Percentiles rank a stretch among this genome's conserved stretches.
These are phyloP conservation scores for Amauroascus niger DNA, from an alignment of 2,329 filamentous ascomycete genomes.

Conservation along the genomic window DNA sequence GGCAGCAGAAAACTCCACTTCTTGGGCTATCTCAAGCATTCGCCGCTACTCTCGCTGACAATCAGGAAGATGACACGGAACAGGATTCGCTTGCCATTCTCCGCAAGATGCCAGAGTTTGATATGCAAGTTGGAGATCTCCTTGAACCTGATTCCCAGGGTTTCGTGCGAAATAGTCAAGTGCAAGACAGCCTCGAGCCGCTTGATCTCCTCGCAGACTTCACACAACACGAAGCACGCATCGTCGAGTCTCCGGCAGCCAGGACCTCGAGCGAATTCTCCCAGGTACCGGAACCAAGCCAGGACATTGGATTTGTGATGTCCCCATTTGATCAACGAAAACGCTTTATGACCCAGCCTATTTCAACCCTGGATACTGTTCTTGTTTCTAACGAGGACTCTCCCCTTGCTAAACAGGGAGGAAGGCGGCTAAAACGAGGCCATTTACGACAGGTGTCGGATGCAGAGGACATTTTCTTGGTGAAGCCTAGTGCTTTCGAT, in stretches of 20 bases:
- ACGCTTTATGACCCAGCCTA: constrained; percentile 55
- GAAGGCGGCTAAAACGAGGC: constrained; percentile 37
- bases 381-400: constrained; percentile 49
- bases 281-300: constrained; percentile 64
- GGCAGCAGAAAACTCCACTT: constrained; percentile 37
- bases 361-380: constrained; percentile 63
- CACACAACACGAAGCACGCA: constrained; percentile 26
- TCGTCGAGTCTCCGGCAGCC: constrained; percentile 30
- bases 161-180: constrained; percentile 50
- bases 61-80: constrained; percentile 37
- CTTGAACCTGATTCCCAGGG: constrained; percentile 55
- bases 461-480: constrained; percentile 36
- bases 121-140: constrained; percentile 49
- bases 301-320: constrained; percentile 67
- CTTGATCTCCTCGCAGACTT: constrained; percentile 38
- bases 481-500: constrained; percentile 52
- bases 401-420: constrained; percentile 50
- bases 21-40: constrained; percentile 83
- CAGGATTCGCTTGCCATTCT: constrained; percentile 44
- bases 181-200: constrained; percentile 33
- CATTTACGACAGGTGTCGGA: constrained; percentile 38
- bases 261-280: constrained; percentile 52
- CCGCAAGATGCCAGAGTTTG: constrained; percentile 43
- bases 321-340: constrained; percentile 59
- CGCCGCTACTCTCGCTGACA: constrained; percentile 72